Percentiles rank a stretch among this genome's conserved stretches.
Conservation (phyloP, 352 stramenopile species). For the Aphanomyces euteiches region DNA sequence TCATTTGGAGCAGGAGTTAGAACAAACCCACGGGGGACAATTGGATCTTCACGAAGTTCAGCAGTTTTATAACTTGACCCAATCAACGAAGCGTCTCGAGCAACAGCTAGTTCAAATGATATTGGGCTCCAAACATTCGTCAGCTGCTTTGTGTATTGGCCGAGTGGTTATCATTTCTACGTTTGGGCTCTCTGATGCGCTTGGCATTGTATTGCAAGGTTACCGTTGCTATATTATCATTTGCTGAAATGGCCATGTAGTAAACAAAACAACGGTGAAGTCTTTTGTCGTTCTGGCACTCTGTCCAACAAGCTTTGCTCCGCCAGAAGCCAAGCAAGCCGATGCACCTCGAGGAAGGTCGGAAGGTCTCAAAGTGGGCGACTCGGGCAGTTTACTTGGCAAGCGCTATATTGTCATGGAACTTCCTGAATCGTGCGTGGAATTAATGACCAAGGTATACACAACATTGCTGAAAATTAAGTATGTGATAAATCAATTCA, state of each 20-base stretch:
- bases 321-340: neutral
- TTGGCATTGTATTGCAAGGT: conserved; percentile 29
- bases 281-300: conserved; percentile 12
- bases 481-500: neutral
- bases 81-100: conserved; percentile 13
- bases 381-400: conserved; percentile 55
- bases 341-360: neutral
- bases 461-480: conserved; percentile 39
- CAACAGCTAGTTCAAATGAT: conserved; percentile 11
- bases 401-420: conserved; percentile 54
- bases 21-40: conserved; percentile 8
- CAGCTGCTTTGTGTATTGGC: conserved; percentile 16
- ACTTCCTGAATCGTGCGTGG: conserved; percentile 73
- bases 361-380: conserved; percentile 20
- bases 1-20: conserved; percentile 8
- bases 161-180: conserved; percentile 24
- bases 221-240: neutral
- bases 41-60: conserved; percentile 22
- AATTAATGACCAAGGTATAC: conserved; percentile 48
- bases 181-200: neutral
- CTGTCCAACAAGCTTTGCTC: neutral
- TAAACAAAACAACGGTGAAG: conserved; percentile 13
- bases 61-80: conserved; percentile 17
- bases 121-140: conserved; percentile 12
- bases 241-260: neutral